These are phyloP conservation scores for Oemleria cerasiformis DNA, from an alignment of 306 rosid species.

Conservation along the genomic window DNA sequence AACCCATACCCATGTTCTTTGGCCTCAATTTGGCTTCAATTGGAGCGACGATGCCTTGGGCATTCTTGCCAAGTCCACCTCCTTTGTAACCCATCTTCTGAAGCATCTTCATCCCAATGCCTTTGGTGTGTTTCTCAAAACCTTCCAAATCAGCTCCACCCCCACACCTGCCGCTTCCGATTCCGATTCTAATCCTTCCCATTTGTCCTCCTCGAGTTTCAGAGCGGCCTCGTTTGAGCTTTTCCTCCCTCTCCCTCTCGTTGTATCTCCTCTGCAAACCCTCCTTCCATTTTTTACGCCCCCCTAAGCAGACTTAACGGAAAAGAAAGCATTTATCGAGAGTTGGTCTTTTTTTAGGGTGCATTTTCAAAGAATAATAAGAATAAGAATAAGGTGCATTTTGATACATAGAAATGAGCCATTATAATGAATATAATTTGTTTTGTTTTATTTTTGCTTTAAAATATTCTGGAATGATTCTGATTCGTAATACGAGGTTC, in stretches of 20 bases:
- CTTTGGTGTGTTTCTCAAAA: constrained; percentile 83
- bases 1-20: constrained; percentile 79
- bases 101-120: constrained; percentile 76
- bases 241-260: constrained; percentile 51
- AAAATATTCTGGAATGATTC: not conserved
- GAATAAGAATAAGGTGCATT: too few species aligned
- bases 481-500: not conserved
- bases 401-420: too few species aligned
- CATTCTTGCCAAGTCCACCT: constrained; percentile 89
- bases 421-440: too few species aligned
- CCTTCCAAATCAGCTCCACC: constrained; percentile 35
- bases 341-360: too few species aligned
- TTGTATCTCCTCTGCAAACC: constrained; percentile 68
- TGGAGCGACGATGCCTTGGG: constrained; percentile 81
- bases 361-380: too few species aligned
- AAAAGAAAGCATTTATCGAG: too few species aligned
- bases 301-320: too few species aligned
- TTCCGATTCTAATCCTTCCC: constrained; percentile 7
- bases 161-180: constrained; percentile 18
- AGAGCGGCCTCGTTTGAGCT: constrained; percentile 38
- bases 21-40: constrained; percentile 79
- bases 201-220: not conserved
- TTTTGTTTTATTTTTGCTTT: too few species aligned
- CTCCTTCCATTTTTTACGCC: too few species aligned
- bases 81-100: constrained; percentile 95